Evolutionary conservation across 345 rosid species (phyloP), one percentile per base, ranked within the genome.

Genomic region (Microthlaspi erraticum): DNA sequence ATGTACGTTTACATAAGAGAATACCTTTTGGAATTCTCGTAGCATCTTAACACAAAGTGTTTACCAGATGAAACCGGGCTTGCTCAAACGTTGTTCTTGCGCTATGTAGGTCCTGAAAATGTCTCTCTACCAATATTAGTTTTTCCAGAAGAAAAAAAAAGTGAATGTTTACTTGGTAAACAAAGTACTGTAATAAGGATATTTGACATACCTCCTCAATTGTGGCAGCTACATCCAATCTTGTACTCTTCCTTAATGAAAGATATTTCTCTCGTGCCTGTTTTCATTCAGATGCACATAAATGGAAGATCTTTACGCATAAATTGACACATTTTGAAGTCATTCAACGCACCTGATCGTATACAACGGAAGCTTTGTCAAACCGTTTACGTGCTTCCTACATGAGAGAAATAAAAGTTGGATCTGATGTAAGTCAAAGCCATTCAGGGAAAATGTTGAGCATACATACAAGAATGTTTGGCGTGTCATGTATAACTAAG

Each of bases 261-360:
- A 89, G 79, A 82, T 78, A 85, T 75, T 89, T 89, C 67, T 89
- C 96, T 51, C 96, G 84, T 50, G 96, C 92, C 95, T 89, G 79
- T 70, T 42, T 42, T 33, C 68, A 79, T 64, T 54, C 55, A 53
- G 55, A 58, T 42, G 52, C 59, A 56, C 59, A 23, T 34, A 14
- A 5, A 51, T 61, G 3, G 61, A 44, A 72, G 16, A 54, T 44
- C 29, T 39, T 33, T 32, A 45, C 59, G n/a, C 51, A 60, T 38
- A 13, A 62, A 19, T 5, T 29, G 49, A 20, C 33, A 65, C 26
- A 46, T 26, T 58, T 11, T 49, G 39, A 50, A 58, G 43, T 57
- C 60, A 52, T 38, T 60, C 37, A 42, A 74, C 57, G 13, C 9
- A 76, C 96, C 92, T 89, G 96, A 73, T 89, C 92, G 68, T 87